These are phyloP conservation scores for Triticum turgidum DNA, from an alignment of 176 grass and related monocot genomes.

Conservation along the genomic window DNA sequence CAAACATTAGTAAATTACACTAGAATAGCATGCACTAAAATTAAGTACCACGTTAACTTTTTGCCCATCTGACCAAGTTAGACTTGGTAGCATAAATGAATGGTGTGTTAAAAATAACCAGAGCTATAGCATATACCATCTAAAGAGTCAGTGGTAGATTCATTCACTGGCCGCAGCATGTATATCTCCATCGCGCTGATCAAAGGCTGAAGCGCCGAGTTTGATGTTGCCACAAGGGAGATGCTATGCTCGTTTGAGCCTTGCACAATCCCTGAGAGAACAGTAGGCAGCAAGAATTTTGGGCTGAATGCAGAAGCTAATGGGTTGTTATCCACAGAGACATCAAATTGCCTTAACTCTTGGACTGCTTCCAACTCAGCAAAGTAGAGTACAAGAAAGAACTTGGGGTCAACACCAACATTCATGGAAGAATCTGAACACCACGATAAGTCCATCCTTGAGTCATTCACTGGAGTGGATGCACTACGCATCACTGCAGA, in stretches of 20 bases:
- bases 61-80: neutral
- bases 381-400: slow-evolving; percentile 23
- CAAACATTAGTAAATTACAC: neutral
- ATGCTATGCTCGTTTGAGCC: neutral
- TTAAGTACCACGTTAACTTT: neutral
- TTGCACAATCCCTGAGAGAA: neutral
- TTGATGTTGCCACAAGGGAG: slow-evolving; percentile 7
- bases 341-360: slow-evolving; percentile 28
- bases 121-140: slow-evolving; percentile 32
- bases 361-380: slow-evolving; percentile 10
- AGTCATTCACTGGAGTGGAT: neutral
- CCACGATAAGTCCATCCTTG: neutral
- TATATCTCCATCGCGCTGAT: slow-evolving; percentile 49
- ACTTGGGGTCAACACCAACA: neutral
- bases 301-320: slow-evolving; percentile 9
- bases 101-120: no score
- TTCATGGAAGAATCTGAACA: slow-evolving; percentile 9
- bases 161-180: neutral
- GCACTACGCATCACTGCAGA: slow-evolving; percentile 35
- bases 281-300: neutral
- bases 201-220: slow-evolving; percentile 26
- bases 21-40: neutral
- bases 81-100: neutral
- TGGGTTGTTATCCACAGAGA: slow-evolving; percentile 23
- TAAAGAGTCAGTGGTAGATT: slow-evolving; percentile 8